A percentile compares a stretch with the other conserved stretches of the same genome.
Evolutionary conservation across 352 stramenopile species (phyloP).

Genomic region (Globisporangium paroecandrum): DNA sequence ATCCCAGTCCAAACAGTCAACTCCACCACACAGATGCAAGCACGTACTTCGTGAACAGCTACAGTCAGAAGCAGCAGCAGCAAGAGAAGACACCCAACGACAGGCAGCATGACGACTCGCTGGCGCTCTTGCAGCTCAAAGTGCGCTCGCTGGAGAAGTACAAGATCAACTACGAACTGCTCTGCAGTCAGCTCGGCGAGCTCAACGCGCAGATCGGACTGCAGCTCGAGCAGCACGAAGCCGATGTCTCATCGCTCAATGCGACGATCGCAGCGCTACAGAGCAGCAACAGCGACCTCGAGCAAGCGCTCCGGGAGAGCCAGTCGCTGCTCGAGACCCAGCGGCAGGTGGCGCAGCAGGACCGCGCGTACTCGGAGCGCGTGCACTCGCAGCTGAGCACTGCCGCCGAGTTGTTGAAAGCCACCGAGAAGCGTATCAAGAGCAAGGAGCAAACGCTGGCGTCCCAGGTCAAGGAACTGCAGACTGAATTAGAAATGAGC

Average conservation of each 20-base stretch:
- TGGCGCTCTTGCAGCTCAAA: slow-evolving; percentile 35
- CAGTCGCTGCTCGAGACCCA: slow-evolving; percentile 23
- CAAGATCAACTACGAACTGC: slow-evolving; percentile 73
- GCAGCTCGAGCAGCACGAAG: slow-evolving; percentile 66
- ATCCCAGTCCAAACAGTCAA: background rate
- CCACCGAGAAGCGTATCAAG: slow-evolving; percentile 47
- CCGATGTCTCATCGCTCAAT: slow-evolving; percentile 50
- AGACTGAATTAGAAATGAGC: slow-evolving; percentile 11
- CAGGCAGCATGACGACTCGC: slow-evolving; percentile 1
- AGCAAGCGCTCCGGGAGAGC: slow-evolving; percentile 17
- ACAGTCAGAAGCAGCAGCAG: background rate
- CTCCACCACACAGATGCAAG: background rate
- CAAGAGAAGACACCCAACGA: background rate
- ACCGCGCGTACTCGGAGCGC: slow-evolving; percentile 52
- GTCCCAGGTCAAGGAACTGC: slow-evolving; percentile 20
- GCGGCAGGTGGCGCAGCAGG: slow-evolving; percentile 26
- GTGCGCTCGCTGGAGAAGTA: slow-evolving; percentile 61
- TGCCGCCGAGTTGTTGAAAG: slow-evolving; percentile 51
- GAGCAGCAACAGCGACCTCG: slow-evolving; percentile 34
- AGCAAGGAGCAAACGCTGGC: slow-evolving; percentile 31
- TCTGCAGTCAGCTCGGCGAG: slow-evolving; percentile 63
- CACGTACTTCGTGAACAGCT: background rate
- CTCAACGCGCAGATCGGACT: slow-evolving; percentile 69
- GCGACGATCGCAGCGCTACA: slow-evolving; percentile 35
- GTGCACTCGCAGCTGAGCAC: slow-evolving; percentile 62